A percentile compares a stretch with the other conserved stretches of the same genome.
phyloP scores from a whole-genome alignment of 106 monocot genomes.

The Platanthera guangdongensis region DNA sequence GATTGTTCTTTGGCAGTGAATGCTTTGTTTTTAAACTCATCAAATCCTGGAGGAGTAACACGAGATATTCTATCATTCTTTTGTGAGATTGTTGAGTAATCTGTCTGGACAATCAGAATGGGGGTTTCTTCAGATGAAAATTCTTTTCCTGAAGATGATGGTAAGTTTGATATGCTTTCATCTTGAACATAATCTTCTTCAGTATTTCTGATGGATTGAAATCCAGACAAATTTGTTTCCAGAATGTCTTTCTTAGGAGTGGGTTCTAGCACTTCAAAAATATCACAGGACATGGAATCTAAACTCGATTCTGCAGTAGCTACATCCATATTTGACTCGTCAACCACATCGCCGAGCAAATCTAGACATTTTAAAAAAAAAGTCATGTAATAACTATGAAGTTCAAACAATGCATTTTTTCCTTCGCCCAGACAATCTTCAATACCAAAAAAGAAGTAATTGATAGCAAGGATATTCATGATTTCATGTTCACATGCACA shows the following conservation, averaged over 20 bases:
- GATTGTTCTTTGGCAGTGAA: constrained; percentile 40
- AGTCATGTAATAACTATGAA: background rate
- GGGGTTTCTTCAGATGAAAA: constrained; percentile 4
- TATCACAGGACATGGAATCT: background rate
- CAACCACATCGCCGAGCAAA: background rate
- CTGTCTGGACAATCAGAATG: constrained; percentile 11
- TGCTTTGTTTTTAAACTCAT: constrained; percentile 71
- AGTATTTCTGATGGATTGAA: background rate
- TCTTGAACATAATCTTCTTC: constrained; percentile 5
- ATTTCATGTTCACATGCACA: background rate
- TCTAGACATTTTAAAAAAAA: background rate
- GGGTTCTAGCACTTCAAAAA: background rate
- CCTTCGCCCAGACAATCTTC: background rate
- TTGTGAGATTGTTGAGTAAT: constrained; percentile 11
- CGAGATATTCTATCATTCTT: constrained; percentile 51
- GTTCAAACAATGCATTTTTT: background rate
- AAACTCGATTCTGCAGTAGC: background rate
- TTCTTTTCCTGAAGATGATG: constrained; percentile 11
- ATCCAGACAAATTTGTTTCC: background rate
- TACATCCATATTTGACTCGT: background rate
- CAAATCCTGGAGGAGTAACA: constrained; percentile 45
- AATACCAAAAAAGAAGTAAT: background rate
- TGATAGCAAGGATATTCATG: background rate
- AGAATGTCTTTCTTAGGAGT: background rate
- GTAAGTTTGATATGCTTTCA: constrained; percentile 1